Evolutionary conservation across 2,329 filamentous ascomycete genomes (phyloP).

Genomic region (Neopestalotiopsis clavispora): DNA sequence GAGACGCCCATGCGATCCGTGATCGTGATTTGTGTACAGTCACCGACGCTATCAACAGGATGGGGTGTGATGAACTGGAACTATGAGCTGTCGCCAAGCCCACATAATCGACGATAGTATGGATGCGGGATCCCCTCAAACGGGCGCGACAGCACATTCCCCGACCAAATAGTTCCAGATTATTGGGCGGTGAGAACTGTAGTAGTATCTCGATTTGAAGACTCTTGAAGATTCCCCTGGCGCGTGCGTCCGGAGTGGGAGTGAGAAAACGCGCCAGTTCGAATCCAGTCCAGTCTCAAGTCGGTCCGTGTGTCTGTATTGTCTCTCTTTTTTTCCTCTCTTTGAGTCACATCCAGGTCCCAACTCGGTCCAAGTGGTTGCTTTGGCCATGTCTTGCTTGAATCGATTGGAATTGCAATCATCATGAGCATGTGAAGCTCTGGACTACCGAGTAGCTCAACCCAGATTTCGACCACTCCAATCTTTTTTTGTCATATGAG

Average conservation of each 20-base stretch:
- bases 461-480: conserved; percentile 1
- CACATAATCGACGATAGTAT: not conserved
- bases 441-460: not conserved
- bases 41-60: not conserved
- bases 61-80: conserved; percentile 11
- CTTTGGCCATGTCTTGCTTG: conserved; percentile 5
- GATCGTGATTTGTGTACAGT: conserved; percentile 7
- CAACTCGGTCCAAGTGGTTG: not conserved
- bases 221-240: not conserved
- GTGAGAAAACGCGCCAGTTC: not conserved
- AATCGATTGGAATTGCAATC: conserved; percentile 5
- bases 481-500: not conserved
- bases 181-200: conserved; percentile 3
- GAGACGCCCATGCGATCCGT: not conserved
- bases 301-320: not conserved
- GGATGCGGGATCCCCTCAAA: not conserved
- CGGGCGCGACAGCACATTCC: conserved; percentile 7
- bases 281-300: not conserved
- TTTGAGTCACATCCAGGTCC: not conserved
- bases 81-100: conserved; percentile 15
- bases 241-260: not conserved
- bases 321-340: not conserved
- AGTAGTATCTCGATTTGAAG: not conserved
- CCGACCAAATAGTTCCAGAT: not conserved
- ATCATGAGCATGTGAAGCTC: not conserved